phyloP scores from a whole-genome alignment of 2,329 filamentous ascomycete genomes.

The Colletotrichum phormii region DNA sequence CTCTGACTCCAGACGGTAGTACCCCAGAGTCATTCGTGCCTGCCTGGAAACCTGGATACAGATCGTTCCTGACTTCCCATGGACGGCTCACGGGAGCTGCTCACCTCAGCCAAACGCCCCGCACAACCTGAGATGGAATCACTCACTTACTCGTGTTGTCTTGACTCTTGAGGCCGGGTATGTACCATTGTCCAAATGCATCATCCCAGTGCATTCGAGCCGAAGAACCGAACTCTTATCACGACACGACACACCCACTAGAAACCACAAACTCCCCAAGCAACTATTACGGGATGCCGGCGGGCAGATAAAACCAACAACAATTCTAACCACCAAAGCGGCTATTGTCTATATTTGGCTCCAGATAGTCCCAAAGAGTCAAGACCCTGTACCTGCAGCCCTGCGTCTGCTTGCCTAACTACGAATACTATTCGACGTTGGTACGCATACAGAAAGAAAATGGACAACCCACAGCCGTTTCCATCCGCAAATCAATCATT shows the following conservation, averaged over 20 bases:
- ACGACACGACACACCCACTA: background rate
- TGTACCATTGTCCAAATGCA: background rate
- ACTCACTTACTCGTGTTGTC: background rate
- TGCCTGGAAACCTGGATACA: background rate
- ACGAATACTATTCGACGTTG: background rate
- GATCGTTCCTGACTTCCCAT: too few relatives aligned
- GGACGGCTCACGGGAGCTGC: background rate
- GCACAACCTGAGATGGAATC: background rate
- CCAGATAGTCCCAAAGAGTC: background rate
- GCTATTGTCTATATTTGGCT: conserved; percentile 10
- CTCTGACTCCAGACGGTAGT: too few relatives aligned
- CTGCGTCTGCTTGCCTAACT: background rate
- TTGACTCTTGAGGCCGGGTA: background rate
- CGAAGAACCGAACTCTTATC: background rate
- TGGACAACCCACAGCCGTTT: conserved; percentile 7
- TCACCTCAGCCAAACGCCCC: background rate
- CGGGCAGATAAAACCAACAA: conserved; percentile 4
- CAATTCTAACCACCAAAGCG: conserved; percentile 9
- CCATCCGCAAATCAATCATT: conserved; percentile 24
- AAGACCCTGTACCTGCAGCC: background rate
- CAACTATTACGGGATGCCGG: background rate
- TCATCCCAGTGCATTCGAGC: background rate
- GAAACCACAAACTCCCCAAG: background rate
- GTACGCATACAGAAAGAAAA: background rate
- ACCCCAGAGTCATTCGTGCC: too few relatives aligned